A percentile compares a stretch with the other conserved stretches of the same genome.
Conservation (phyloP, 139 green algal genomes). For the Picochlorum sp. region DNA sequence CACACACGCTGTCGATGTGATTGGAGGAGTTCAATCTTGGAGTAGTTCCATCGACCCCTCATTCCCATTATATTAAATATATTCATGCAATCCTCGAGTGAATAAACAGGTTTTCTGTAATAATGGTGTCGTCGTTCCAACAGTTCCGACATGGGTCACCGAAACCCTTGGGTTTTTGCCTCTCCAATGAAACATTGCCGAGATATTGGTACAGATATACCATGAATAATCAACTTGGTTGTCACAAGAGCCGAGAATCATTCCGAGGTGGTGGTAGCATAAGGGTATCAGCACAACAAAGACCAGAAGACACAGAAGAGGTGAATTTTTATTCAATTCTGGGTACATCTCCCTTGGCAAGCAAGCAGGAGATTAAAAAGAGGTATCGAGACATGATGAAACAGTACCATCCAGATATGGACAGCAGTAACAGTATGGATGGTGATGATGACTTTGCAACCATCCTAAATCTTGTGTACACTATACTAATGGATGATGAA, state of each 20-base stretch:
- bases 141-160: too few species aligned
- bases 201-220: too few species aligned
- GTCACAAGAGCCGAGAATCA: too few species aligned
- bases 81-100: too few species aligned
- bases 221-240: too few species aligned
- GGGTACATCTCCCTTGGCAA: constrained; percentile 12
- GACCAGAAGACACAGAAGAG: not conserved
- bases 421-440: not conserved
- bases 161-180: too few species aligned
- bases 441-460: not conserved
- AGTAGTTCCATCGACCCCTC: constrained; percentile 21
- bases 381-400: constrained; percentile 19
- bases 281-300: too few species aligned
- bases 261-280: too few species aligned
- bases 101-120: too few species aligned
- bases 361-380: constrained; percentile 19
- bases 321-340: constrained; percentile 9
- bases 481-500: constrained; percentile 27
- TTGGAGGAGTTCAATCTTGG: constrained; percentile 77
- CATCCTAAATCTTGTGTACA: constrained; percentile 9
- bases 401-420: constrained; percentile 27
- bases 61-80: constrained; percentile 20
- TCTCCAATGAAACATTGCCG: too few species aligned
- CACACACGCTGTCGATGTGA: constrained; percentile 52
- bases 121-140: too few species aligned